These are phyloP conservation scores for Ophiobolus disseminans DNA, from an alignment of 2,329 filamentous ascomycete species.

Conservation along the genomic window DNA sequence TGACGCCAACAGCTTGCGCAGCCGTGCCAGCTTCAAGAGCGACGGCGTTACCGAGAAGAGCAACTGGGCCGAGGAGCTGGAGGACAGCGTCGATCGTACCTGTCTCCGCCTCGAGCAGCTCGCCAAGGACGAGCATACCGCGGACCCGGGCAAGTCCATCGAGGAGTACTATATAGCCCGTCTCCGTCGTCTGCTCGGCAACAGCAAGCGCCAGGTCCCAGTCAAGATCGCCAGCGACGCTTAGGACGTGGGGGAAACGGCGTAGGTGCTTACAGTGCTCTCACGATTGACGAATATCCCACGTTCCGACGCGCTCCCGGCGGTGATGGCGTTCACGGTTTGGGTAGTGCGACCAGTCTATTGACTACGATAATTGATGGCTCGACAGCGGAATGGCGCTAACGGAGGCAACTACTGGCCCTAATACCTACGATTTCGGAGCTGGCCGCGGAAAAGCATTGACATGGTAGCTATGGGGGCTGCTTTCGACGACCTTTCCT, in stretches of 20 bases:
- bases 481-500: too few relatives aligned
- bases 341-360: not conserved
- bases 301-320: too few relatives aligned
- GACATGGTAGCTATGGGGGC: too few relatives aligned
- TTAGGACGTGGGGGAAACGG: not conserved
- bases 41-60: conserved; percentile 43
- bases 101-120: conserved; percentile 40
- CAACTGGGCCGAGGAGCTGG: conserved; percentile 44
- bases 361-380: not conserved
- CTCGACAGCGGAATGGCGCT: too few relatives aligned
- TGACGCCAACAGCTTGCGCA: conserved; percentile 13
- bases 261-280: too few relatives aligned
- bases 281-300: too few relatives aligned
- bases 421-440: too few relatives aligned
- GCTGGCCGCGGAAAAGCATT: too few relatives aligned
- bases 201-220: conserved; percentile 20
- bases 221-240: conserved; percentile 21
- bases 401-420: too few relatives aligned
- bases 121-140: conserved; percentile 35
- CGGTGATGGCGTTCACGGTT: not conserved
- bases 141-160: conserved; percentile 23
- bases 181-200: conserved; percentile 30
- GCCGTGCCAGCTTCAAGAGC: conserved; percentile 22
- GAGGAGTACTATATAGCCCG: conserved; percentile 35
- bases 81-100: conserved; percentile 31